Conservation (phyloP, 345 rosid genomes). For the Populus alba region DNA sequence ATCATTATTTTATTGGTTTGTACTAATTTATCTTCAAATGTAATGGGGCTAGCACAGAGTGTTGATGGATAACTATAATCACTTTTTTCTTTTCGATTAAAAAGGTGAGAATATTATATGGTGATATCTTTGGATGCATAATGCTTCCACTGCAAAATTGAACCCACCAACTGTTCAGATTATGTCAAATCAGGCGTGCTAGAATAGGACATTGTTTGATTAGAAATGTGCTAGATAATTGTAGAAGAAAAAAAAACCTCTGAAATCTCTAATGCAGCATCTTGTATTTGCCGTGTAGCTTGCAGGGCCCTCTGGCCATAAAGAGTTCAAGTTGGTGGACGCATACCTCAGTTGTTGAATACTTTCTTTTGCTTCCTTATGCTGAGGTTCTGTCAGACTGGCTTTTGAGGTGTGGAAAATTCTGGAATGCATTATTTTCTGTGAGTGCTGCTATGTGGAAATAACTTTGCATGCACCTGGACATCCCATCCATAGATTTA, state of each 20-base stretch:
- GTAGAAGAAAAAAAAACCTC: not conserved
- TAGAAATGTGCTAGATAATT: not conserved
- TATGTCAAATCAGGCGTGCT: not conserved
- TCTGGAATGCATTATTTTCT: not conserved
- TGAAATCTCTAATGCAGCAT: not conserved
- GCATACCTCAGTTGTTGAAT: conserved; percentile 19
- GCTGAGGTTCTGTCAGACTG: conserved; percentile 17
- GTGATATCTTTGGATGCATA: too few relatives aligned
- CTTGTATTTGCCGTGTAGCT: conserved; percentile 12
- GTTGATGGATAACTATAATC: too few relatives aligned
- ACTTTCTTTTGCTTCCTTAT: conserved; percentile 32
- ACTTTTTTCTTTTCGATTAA: too few relatives aligned
- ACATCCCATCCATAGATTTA: not conserved
- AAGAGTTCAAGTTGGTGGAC: conserved; percentile 19
- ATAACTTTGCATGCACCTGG: not conserved
- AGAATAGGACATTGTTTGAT: not conserved
- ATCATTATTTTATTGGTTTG: too few relatives aligned
- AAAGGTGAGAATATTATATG: too few relatives aligned
- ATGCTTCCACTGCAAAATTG: not conserved
- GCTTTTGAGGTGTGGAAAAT: conserved; percentile 14
- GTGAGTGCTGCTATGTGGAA: not conserved
- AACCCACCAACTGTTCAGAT: not conserved
- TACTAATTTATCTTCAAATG: too few relatives aligned
- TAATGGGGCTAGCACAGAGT: too few relatives aligned
- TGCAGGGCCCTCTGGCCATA: conserved; percentile 27